Evolutionary conservation across 2,329 filamentous ascomycete genomes (phyloP), one percentile per base, ranked within the genome.

Genomic region (Allantophomopsis lycopodina): DNA sequence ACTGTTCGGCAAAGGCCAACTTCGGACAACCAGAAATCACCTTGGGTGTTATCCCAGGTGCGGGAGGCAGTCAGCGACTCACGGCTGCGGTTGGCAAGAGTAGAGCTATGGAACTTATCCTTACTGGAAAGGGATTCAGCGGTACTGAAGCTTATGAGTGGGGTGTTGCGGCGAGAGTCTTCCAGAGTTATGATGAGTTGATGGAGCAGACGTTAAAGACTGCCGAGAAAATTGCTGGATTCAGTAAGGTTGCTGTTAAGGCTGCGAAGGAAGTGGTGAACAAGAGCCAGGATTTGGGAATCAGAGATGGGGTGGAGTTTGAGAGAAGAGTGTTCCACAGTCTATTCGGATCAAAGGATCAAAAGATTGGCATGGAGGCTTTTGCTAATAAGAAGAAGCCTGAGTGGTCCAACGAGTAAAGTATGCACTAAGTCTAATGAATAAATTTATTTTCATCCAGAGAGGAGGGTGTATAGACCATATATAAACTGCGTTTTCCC

Each of bases 1-100:
- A 96, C 69, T 91, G 84, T 64, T 88, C 83, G 2, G 71, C 79
- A 38, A 75, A 63, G 13, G 89, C 91, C 48, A 93, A 85, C 52
- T 95, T 98, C 57, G 91, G 91, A 11, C 91, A 96, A 64, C 91
- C 91, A 1, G 91, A 98, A 68, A 86, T 98, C 66, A 95, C 93
- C 65, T 71, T 98, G 3, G 91, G 91, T 18, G 83, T 83, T 2
- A 85, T 96, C 41, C 91, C 91, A 1, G 91, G 91, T 3, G 91
- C 84, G 0, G 91, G 91, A 20, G 91, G 91, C 6, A 87, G 79
- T 46, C 91, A 98, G 68, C 71, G 91, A 7, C 66, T 98, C 35
- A 94, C 87, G 5, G 73, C 77, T 17, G 87, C 82, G 12, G 69
- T 91, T 41, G 85, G 85, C 38, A 91, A 94, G 71, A 76, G 77